Evolutionary conservation across 1,284 basidiomycete species (phyloP), one percentile per base, ranked within the genome.

Genomic region (Fomitiporia mediterranea): DNA sequence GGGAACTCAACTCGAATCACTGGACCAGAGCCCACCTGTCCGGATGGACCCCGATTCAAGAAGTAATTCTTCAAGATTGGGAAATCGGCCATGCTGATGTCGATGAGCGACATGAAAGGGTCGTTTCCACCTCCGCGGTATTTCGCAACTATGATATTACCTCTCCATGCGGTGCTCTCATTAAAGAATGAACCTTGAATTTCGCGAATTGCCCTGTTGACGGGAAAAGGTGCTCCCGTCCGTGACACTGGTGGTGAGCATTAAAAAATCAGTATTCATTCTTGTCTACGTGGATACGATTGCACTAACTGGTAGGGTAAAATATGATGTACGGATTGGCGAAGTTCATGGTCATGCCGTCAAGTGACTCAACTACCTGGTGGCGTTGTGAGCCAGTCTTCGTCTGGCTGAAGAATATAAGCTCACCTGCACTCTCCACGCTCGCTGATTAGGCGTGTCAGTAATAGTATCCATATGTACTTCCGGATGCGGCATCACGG

Each of bases 381-480:
- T 40, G 15, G 15, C 21, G n/a, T n/a, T 17, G 51, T 57, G 28
- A 57, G 51, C 39, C 8, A 25, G 15, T n/a, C 38, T 38, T 15
- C 25, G 9, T 42, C n/a, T 9, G 23, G 23, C 23, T 3, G 46
- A 35, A 51, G 13, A 23, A 62, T 44, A 53, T 19, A 9, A 23
- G 19, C 76, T 64, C 63, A 87, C 86, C 71, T 86, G 80, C 66
- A 80, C 86, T 65, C 79, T 77, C 88, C 87, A 90, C 11, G 83
- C 79, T 57, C 82, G 75, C 37, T 80, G 71, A 37, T 83, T 83
- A 53, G 81, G 73, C 55, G 79, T 76, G 68, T 89, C 85, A 62
- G 85, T 85, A 63, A 90, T 84, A 69, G 85, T 88, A 68, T 91
- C 86, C 87, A 91, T 91, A 65, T 85, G 81, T 35, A 88, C 79